Evolutionary conservation across 2,329 filamentous ascomycete genomes (phyloP).

Genomic region (Claviceps sorghi): DNA sequence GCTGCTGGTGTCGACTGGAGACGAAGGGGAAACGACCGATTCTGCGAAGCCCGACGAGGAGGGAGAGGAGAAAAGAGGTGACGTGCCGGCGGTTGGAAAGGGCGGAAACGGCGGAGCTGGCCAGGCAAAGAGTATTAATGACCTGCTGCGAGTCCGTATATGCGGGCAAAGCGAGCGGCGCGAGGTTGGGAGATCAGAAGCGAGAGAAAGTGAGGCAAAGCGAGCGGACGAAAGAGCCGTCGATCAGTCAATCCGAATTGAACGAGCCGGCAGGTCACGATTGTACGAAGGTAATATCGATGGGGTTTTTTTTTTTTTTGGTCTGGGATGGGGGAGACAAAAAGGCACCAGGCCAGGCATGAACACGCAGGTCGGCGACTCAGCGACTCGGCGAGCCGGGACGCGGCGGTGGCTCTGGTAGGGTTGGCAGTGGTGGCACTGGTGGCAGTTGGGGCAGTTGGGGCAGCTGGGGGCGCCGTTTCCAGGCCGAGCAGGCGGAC

Average conservation of each 20-base stretch:
- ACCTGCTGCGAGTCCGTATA: neutral
- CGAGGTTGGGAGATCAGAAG: neutral
- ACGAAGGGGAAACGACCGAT: neutral
- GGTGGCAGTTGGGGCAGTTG: neutral
- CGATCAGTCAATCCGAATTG: neutral
- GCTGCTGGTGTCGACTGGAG: constrained; percentile 3
- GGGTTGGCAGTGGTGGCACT: neutral
- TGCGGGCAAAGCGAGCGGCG: constrained; percentile 5
- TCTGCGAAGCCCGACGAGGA: neutral
- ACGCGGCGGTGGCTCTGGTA: neutral
- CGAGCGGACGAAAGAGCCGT: neutral
- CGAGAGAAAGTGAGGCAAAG: neutral
- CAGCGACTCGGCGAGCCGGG: neutral
- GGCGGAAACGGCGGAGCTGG: neutral
- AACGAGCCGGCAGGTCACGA: neutral
- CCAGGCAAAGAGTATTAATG: neutral
- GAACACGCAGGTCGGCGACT: neutral
- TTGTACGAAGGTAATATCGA: neutral
- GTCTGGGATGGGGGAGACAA: neutral
- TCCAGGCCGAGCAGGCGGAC: neutral
- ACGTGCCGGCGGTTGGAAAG: neutral
- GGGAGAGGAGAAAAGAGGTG: neutral
- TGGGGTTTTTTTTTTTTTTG: neutral
- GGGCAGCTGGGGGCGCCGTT: neutral
- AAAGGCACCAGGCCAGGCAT: neutral